Base-by-base conservation (phyloP, 1,284 basidiomycete species). In the Xerocomus nothofagi region DNA sequence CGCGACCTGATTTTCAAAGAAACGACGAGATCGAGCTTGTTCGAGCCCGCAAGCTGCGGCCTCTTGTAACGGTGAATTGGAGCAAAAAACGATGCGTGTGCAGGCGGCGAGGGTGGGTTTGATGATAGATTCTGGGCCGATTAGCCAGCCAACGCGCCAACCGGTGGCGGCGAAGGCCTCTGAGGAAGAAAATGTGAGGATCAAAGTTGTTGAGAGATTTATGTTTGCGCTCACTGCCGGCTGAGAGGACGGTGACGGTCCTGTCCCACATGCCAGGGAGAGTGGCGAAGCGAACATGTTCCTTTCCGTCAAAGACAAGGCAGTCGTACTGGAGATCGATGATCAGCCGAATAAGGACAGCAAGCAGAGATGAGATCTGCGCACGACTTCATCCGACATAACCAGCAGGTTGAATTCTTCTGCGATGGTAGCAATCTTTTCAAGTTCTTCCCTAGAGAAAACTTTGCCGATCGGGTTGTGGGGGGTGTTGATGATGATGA, bases 261-360 rank as follows among this genome's bases (percentile, higher is more conserved):
- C 91, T 86, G 57, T 98, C 92, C 95, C 95, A 99, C 93, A 98
- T 97, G n/a, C 93, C 91, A 9, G 93, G 93, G 26, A 98, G 78
- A 24, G 78, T 90, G 3, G 96, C 96, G 58, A 99, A 90, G 46
- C 95, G 86, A 49, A 94, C 76, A 68, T 99, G 97, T 64, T 95
- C 82, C 59, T 88, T 85, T 39, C 78, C 83, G 60, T 96, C 92
- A 62, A 88, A 98, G 6, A 95, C 85, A 30, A 99, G 82, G 62
- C 88, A 91, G 64, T 99, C 97, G 70, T 99, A 99, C 87, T 29
- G 21, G 20, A 12, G n/a, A n/a, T n/a, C n/a, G n/a, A 38, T 11
- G 30, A 39, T 58, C 14, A 57, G 24, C 29, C 14, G 8, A 26
- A 21, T 29, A 29, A 34, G 34, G 31, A 36, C 24, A n/a, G 27